Conservation (phyloP, 768 basidiomycete species). For the Collybia mongolica region DNA sequence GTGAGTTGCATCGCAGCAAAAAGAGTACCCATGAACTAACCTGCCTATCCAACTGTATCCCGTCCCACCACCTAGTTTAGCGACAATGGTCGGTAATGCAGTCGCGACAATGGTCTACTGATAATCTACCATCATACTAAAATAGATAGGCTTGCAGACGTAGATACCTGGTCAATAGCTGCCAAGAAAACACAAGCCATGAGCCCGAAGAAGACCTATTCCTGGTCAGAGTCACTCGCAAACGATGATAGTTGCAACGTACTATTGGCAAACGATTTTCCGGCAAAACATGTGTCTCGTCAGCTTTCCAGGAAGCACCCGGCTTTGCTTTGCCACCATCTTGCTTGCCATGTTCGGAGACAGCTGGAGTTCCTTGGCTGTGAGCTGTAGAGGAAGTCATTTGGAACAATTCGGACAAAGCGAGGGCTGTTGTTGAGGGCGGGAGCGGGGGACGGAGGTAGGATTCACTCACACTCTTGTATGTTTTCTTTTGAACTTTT, state of each 20-base stretch:
- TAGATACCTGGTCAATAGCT: conserved; percentile 58
- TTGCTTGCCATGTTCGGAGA: conserved; percentile 9
- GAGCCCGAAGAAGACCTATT: conserved; percentile 45
- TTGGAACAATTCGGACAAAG: not conserved
- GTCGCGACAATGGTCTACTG: conserved; percentile 68
- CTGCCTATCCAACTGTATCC: conserved; percentile 76
- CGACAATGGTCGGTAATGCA: conserved; percentile 73
- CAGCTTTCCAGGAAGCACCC: conserved; percentile 53
- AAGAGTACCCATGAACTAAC: conserved; percentile 28
- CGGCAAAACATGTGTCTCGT: conserved; percentile 57
- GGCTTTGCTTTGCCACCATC: conserved; percentile 27
- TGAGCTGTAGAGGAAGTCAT: not conserved
- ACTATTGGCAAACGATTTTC: conserved; percentile 51
- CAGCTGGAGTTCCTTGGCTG: conserved; percentile 10
- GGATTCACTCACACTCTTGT: conserved; percentile 11
- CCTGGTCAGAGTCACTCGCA: not conserved
- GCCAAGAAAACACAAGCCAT: conserved; percentile 49
- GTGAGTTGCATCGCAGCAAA: not conserved
- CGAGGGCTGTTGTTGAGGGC: conserved; percentile 1
- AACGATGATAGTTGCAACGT: conserved; percentile 9
- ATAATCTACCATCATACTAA: not conserved
- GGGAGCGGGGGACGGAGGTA: not conserved
- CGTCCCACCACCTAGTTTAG: conserved; percentile 58
- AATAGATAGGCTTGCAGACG: not conserved
- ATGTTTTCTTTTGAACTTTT: conserved; percentile 10